These are phyloP conservation scores for Ambrosiella beaveri DNA, from an alignment of 2,329 filamentous ascomycete species.

Conservation along the genomic window DNA sequence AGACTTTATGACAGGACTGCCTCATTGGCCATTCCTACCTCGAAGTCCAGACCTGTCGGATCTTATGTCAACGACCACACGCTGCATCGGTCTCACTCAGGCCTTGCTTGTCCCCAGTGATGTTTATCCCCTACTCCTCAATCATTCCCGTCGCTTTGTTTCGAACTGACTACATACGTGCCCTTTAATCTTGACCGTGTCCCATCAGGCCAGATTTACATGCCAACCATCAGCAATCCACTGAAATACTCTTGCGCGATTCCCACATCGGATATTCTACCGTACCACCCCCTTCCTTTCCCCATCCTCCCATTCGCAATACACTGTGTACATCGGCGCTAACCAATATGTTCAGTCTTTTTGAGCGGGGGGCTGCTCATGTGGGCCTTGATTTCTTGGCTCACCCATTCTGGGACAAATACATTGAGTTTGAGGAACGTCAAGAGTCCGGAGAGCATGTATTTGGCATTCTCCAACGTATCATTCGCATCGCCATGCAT, in stretches of 20 bases:
- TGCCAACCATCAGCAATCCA: background rate
- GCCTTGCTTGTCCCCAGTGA: conserved; percentile 22
- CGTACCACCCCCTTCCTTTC: conserved; percentile 10
- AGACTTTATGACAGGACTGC: conserved; percentile 14
- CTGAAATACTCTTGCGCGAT: background rate
- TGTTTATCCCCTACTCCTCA: conserved; percentile 25
- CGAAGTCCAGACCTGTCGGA: too few relatives aligned
- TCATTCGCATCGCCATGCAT: conserved; percentile 84
- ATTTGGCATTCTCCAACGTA: conserved; percentile 63
- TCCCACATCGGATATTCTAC: background rate
- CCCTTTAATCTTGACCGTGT: conserved; percentile 3
- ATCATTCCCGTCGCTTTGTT: conserved; percentile 1
- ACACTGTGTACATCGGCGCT: background rate
- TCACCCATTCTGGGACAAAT: conserved; percentile 98
- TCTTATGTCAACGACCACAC: too few relatives aligned
- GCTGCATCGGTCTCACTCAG: too few relatives aligned
- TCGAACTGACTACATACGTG: conserved; percentile 9
- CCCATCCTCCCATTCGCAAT: conserved; percentile 16
- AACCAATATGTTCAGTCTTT: conserved; percentile 47
- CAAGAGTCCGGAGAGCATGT: conserved; percentile 71
- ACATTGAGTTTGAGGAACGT: conserved; percentile 89
- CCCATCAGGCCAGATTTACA: background rate
- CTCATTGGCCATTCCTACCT: background rate
- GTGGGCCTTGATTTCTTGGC: conserved; percentile 88
- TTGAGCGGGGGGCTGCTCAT: conserved; percentile 70